These are phyloP conservation scores for Stentor coeruleus DNA, from an alignment of 73 alveolate genomes.

Conservation along the genomic window DNA sequence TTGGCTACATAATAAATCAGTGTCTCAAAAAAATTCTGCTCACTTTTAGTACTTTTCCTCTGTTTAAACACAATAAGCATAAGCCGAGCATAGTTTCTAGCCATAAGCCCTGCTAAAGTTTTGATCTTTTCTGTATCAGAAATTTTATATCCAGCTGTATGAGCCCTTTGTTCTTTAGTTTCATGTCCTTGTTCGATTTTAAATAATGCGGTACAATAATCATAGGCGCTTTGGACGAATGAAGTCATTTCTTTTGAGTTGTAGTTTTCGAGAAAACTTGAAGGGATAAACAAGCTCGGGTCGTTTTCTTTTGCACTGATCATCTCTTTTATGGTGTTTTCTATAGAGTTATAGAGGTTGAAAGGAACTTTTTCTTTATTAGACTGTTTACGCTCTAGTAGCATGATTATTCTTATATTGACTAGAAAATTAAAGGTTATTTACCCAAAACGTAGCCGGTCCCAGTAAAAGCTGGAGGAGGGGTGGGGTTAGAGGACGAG, in stretches of 20 bases:
- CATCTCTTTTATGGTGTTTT: constrained; percentile 42
- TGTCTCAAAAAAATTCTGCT: constrained; percentile 60
- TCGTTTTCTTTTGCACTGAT: constrained; percentile 63
- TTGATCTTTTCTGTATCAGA: neutral
- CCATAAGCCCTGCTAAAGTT: neutral
- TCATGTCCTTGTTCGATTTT: constrained; percentile 31
- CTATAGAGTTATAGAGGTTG: constrained; percentile 16
- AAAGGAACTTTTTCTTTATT: no score
- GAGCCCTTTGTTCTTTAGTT: neutral
- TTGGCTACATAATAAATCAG: constrained; percentile 62
- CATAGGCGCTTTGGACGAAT: constrained; percentile 45
- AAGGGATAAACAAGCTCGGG: constrained; percentile 53
- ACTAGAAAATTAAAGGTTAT: no score
- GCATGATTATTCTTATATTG: no score
- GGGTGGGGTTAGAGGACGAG: constrained; percentile 51
- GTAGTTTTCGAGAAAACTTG: constrained; percentile 41
- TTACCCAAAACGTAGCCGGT: no score
- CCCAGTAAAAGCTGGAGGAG: no score
- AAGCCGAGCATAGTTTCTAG: neutral
- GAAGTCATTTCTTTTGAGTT: constrained; percentile 38
- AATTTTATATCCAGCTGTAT: neutral
- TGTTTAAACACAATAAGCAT: neutral
- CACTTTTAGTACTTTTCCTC: constrained; percentile 45
- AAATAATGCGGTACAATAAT: constrained; percentile 57
- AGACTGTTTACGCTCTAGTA: no score